Base-by-base conservation (phyloP, 352 stramenopile species). In the Blastocystis sp. region DNA sequence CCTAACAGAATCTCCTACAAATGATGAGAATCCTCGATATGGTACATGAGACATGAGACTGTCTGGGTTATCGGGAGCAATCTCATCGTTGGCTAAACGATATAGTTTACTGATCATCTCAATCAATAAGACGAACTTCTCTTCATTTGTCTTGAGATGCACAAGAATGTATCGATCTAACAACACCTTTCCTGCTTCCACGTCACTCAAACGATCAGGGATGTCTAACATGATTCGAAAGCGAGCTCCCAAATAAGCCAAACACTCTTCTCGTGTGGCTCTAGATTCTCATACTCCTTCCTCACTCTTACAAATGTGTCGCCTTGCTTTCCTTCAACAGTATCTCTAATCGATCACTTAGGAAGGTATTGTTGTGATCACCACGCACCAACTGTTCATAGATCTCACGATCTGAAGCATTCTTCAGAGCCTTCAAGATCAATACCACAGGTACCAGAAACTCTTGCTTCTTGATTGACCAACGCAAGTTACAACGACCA, bases 31-130 rank as follows among this genome's bases (percentile, higher is more conserved):
- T n/a, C n/a, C n/a, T n/a, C n/a, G n/a, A n/a, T n/a, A n/a, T n/a
- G n/a, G n/a, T n/a, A 95, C 92, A 90, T 99, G 97, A 91, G 99
- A 98, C 91, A 97, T 97, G 54, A 99, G 92, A 4, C 94, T 96
- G 91, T 99, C 97, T 12, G 96, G 92, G 89, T 99, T 99, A 90
- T 99, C 97, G 77, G 97, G 94, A 4, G 92, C 92, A 77, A 96
- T 93, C 52, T 96, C 91, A 6, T 94, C 94, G 89, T 96, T 96
- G 11, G 93, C 94, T 78, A 98, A 98, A 35, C 94, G 92, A 89
- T 98, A 98, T 43, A 99, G 92, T 91, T 99, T 98, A 74, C 95
- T 92, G n/a, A 99, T 89, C 94, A 99, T 98, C 65, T 95, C 87
- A 56, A 93, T 93, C 35, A 98, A 90, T 61, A 98, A 89, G 65